These are phyloP conservation scores for Fermentozyma sake DNA, from an alignment of 1,139 yeast genomes.

Conservation along the genomic window DNA sequence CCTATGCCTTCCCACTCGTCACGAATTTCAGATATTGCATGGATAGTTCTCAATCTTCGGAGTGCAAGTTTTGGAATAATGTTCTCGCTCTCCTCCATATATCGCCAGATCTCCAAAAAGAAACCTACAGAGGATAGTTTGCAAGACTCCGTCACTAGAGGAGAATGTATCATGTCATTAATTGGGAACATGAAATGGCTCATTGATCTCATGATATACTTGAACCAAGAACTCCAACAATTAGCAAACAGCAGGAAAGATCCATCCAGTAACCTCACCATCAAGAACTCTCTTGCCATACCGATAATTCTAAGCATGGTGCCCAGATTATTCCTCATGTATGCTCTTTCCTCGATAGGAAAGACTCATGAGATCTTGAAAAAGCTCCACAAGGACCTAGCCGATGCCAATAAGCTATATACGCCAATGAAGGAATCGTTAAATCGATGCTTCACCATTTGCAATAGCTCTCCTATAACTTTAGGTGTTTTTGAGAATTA, in stretches of 20 bases:
- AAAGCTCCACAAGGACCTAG: slow-evolving; percentile 38
- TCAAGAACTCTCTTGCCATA: slow-evolving; percentile 37
- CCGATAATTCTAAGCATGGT: slow-evolving; percentile 62
- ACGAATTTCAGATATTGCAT: slow-evolving; percentile 56
- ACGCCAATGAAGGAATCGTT: slow-evolving; percentile 55
- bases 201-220: slow-evolving; percentile 60
- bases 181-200: slow-evolving; percentile 79
- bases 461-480: slow-evolving; percentile 53
- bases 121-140: slow-evolving; percentile 47
- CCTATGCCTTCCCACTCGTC: slow-evolving; percentile 11
- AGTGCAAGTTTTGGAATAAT: slow-evolving; percentile 71
- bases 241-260: slow-evolving; percentile 20
- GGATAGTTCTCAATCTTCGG: slow-evolving; percentile 66
- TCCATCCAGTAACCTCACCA: slow-evolving; percentile 20
- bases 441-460: slow-evolving; percentile 49
- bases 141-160: slow-evolving; percentile 52
- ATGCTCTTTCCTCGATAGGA: slow-evolving; percentile 65
- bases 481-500: slow-evolving; percentile 60
- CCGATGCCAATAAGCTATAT: slow-evolving; percentile 38
- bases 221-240: slow-evolving; percentile 63
- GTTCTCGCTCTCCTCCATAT: slow-evolving; percentile 63
- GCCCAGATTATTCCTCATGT: slow-evolving; percentile 65
- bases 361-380: slow-evolving; percentile 60
- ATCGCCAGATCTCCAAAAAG: slow-evolving; percentile 50
- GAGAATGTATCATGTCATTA: slow-evolving; percentile 55